Evolutionary conservation across 192 early-diverging fungal genomes (phyloP), one percentile per base, ranked within the genome.

Genomic region (Pilaira anomala): DNA sequence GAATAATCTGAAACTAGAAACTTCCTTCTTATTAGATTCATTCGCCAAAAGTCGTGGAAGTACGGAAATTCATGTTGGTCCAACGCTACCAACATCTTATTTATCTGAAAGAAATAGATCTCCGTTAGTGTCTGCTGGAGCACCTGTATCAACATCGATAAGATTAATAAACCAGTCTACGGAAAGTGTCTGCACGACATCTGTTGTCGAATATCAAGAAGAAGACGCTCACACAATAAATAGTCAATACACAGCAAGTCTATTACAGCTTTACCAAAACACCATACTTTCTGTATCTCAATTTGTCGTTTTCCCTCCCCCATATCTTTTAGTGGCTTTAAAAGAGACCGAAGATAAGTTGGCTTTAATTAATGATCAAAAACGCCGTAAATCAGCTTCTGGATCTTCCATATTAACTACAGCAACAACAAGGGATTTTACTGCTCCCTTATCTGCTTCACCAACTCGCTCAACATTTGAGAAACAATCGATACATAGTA

Each of bases 1-100:
- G 0, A 92, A 96, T 71, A 96, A 91, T 67, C 82, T 96, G 28
- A 83, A 89, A 61, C 80, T 97, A 22, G 97, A 98, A 71, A 85
- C 88, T 2, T 83, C 83, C 21, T 69, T 98, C 6, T 74, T 95
- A 40, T 73, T 75, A 16, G 89, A 96, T 64, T 81, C 94, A 73
- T 93, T 83, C 73, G 65, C 71, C n/a, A 73, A 73, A 36, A 67
- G 62, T 58, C 65, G 65, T 26, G 60, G 67, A 14, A 41, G 36
- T 13, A 22, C 40, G 16, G 55, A 57, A 46, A 46, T 19, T 16
- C 3, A 46, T 46, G 55, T 30, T 19, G 56, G 53, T 8, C 0
- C 28, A 55, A 18, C n/a, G 30, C 8, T 7, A 46, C 4, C 45
- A 16, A 46, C 30, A 11, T 30, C 3, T 4, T 28, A 33, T 30